Evolutionary conservation across 2,329 filamentous ascomycete genomes (phyloP).

Genomic region (Aspergillus nomiae): DNA sequence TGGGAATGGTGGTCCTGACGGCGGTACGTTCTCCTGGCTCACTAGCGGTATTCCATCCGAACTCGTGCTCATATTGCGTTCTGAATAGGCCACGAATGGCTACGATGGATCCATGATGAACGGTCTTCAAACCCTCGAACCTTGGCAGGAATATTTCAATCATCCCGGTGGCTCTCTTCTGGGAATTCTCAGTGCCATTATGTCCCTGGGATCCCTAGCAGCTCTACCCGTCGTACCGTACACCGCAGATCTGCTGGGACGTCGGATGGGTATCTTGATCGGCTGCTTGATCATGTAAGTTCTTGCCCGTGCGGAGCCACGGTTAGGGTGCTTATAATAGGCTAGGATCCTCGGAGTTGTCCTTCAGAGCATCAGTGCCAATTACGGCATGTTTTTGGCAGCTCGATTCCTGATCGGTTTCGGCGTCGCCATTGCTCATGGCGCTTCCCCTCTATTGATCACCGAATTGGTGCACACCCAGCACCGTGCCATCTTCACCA

Average conservation of each 20-base stretch:
- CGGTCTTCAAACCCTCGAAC: conserved; percentile 47
- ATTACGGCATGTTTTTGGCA: conserved; percentile 32
- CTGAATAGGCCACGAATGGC: conserved; percentile 42
- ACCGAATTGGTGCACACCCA: conserved; percentile 33
- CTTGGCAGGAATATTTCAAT: conserved; percentile 45
- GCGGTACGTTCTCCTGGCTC: conserved; percentile 14
- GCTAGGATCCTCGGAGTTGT: conserved; percentile 29
- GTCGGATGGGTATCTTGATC: conserved; percentile 51
- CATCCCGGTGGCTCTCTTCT: conserved; percentile 37
- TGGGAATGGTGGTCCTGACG: conserved; percentile 24
- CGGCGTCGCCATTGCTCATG: conserved; percentile 30
- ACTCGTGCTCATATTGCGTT: neutral
- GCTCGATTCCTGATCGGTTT: conserved; percentile 33
- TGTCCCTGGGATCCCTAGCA: conserved; percentile 52
- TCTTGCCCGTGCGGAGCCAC: neutral
- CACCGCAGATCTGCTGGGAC: conserved; percentile 50
- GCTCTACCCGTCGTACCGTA: conserved; percentile 53
- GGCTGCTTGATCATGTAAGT: conserved; percentile 24
- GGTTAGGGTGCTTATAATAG: neutral
- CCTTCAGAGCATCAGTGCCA: conserved; percentile 29
- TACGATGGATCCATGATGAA: conserved; percentile 57
- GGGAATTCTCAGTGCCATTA: conserved; percentile 51
- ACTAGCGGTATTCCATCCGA: neutral
- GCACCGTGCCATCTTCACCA: conserved; percentile 30
- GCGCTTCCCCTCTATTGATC: conserved; percentile 29